phyloP scores from a whole-genome alignment of 148 eudicot species.

The Fagopyrum esculentum region DNA sequence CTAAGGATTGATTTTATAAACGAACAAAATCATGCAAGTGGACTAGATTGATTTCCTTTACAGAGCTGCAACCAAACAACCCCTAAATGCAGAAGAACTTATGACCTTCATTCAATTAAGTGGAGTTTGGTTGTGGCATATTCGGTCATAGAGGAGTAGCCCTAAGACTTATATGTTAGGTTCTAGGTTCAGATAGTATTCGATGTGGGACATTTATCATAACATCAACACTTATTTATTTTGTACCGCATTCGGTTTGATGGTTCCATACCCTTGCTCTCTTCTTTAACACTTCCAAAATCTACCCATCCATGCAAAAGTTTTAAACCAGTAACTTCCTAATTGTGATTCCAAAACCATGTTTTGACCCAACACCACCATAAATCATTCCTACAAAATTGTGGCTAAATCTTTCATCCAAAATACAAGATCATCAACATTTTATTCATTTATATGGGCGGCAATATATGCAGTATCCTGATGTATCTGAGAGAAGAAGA shows the following conservation, averaged over 20 bases:
- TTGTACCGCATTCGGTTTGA: background rate
- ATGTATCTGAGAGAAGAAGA: background rate
- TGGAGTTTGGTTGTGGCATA: background rate
- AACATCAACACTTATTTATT: background rate
- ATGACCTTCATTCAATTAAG: background rate
- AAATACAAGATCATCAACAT: no score
- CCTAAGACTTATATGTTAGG: no score
- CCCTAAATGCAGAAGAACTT: no score
- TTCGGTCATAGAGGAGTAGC: no score
- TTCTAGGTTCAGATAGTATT: no score
- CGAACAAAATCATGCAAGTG: no score
- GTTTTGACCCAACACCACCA: background rate
- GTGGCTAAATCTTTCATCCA: background rate
- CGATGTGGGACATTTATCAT: no score
- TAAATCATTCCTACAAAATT: background rate
- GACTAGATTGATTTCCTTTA: no score
- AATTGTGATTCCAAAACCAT: background rate
- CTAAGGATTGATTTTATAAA: no score
- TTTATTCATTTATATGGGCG: no score
- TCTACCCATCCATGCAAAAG: background rate
- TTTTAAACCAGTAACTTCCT: background rate
- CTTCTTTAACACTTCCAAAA: background rate
- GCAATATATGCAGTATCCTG: background rate
- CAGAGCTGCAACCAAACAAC: no score
- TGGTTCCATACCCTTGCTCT: no score